A percentile compares a stretch with the other conserved stretches of the same genome.
Conservation (phyloP, 2,329 filamentous ascomycete species). For the Talaromyces sp. region DNA sequence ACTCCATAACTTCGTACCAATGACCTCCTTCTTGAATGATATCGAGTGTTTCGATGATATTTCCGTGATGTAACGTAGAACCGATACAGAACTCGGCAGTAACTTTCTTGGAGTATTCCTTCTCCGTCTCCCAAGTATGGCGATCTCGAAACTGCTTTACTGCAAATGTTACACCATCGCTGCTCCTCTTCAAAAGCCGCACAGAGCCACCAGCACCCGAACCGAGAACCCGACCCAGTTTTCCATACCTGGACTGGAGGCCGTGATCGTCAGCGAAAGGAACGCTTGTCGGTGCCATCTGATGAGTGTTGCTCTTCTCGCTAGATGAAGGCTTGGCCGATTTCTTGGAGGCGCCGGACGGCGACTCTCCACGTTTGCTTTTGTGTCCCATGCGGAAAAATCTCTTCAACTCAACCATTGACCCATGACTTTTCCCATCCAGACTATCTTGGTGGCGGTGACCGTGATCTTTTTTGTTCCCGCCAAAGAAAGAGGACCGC, state of each 20-base stretch:
- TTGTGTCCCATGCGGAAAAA: slow-evolving; percentile 80
- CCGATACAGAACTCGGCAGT: slow-evolving; percentile 98
- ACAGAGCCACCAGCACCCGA: slow-evolving; percentile 94
- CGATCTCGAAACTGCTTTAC: slow-evolving; percentile 94
- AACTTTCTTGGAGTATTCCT: slow-evolving; percentile 96
- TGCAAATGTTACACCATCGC: slow-evolving; percentile 89
- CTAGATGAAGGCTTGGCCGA: slow-evolving; percentile 44
- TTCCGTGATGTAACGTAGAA: slow-evolving; percentile 93
- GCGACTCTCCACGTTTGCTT: slow-evolving; percentile 60
- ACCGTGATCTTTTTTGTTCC: slow-evolving; percentile 48
- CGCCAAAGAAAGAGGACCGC: slow-evolving; percentile 52
- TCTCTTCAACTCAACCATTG: slow-evolving; percentile 93
- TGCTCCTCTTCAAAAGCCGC: slow-evolving; percentile 85
- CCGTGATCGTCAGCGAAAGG: slow-evolving; percentile 95
- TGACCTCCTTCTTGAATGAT: slow-evolving; percentile 90
- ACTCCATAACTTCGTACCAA: slow-evolving; percentile 99
- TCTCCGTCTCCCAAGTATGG: slow-evolving; percentile 89
- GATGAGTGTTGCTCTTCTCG: slow-evolving; percentile 53
- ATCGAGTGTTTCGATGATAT: slow-evolving; percentile 96
- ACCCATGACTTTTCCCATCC: slow-evolving; percentile 61
- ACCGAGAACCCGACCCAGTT: slow-evolving; percentile 88
- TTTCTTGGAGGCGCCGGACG: slow-evolving; percentile 58
- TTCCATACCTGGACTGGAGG: slow-evolving; percentile 86
- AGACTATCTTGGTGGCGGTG: slow-evolving; percentile 33
- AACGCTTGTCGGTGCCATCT: slow-evolving; percentile 52